phyloP scores from a whole-genome alignment of 257 asterid species.

The Rehmannia glutinosa region DNA sequence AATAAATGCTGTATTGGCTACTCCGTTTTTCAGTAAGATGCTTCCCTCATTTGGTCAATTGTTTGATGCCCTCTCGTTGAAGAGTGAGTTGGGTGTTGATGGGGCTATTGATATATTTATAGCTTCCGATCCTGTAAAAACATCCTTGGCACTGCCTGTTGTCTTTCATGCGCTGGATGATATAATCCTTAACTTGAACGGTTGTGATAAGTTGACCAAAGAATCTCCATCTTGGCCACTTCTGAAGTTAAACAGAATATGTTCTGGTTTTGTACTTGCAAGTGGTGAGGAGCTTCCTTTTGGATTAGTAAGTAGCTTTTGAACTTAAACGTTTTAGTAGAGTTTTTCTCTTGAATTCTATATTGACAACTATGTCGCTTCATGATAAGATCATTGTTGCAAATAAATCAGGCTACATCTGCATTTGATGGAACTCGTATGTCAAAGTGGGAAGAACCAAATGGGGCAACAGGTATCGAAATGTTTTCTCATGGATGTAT shows the following conservation, averaged over 20 bases:
- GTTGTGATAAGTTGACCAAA: slow-evolving; percentile 37
- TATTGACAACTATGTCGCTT: background rate
- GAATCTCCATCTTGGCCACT: slow-evolving; percentile 80
- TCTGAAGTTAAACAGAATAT: slow-evolving; percentile 71
- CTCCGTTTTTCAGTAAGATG: slow-evolving; percentile 24
- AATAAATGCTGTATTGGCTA: slow-evolving; percentile 36
- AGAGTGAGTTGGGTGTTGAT: slow-evolving; percentile 37
- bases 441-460: slow-evolving; percentile 99
- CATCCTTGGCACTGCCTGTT: slow-evolving; percentile 82
- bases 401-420: slow-evolving; percentile 58
- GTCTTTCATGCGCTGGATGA: slow-evolving; percentile 86
- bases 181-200: slow-evolving; percentile 46
- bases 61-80: slow-evolving; percentile 78
- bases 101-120: slow-evolving; percentile 47
- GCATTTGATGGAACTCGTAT: slow-evolving; percentile 98
- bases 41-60: slow-evolving; percentile 43
- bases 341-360: slow-evolving; percentile 13
- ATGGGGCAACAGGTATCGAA: slow-evolving; percentile 82
- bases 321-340: slow-evolving; percentile 6
- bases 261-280: slow-evolving; percentile 81
- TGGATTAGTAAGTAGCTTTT: slow-evolving; percentile 68
- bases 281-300: slow-evolving; percentile 99
- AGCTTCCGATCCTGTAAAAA: slow-evolving; percentile 77
- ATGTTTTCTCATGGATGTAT: slow-evolving; percentile 8
- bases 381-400: slow-evolving; percentile 7